These are phyloP conservation scores for Termitomyces sp. DNA, from an alignment of 768 basidiomycete genomes.

Conservation along the genomic window DNA sequence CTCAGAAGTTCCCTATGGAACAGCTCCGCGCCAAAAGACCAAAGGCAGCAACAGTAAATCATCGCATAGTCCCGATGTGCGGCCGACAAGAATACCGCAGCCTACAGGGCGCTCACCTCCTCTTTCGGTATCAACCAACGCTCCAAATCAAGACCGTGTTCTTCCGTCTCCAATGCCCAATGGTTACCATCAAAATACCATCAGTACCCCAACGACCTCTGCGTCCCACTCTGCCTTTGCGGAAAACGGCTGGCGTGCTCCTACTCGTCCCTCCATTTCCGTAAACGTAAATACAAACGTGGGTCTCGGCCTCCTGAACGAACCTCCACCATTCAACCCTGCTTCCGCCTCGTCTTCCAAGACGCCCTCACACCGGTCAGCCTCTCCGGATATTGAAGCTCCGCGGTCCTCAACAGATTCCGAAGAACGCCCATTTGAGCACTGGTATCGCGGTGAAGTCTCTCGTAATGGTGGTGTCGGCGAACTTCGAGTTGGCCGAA, in stretches of 20 bases:
- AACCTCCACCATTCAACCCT: constrained; percentile 55
- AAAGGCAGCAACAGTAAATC: constrained; percentile 33
- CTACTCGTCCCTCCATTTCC: background rate
- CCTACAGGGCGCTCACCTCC: constrained; percentile 21
- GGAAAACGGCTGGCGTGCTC: constrained; percentile 4
- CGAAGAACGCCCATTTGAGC: constrained; percentile 79
- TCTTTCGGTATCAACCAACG: constrained; percentile 18
- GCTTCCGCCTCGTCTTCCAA: constrained; percentile 41
- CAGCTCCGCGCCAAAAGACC: constrained; percentile 22
- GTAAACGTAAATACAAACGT: constrained; percentile 10
- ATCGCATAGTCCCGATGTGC: constrained; percentile 36
- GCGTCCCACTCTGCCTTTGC: background rate
- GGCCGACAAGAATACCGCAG: constrained; percentile 51
- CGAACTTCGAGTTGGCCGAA: constrained; percentile 66
- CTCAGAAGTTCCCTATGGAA: constrained; percentile 29
- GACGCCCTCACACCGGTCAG: constrained; percentile 26
- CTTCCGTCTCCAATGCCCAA: constrained; percentile 12
- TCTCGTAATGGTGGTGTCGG: constrained; percentile 88
- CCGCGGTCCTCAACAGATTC: constrained; percentile 64
- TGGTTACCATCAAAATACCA: constrained; percentile 16
- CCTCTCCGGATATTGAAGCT: constrained; percentile 29
- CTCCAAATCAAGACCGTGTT: constrained; percentile 13
- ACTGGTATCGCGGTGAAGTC: constrained; percentile 87
- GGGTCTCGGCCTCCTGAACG: constrained; percentile 49
- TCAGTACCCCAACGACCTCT: constrained; percentile 8